Evolutionary conservation across 352 stramenopile genomes (phyloP), one percentile per base, ranked within the genome.

Genomic region (Globisporangium heterothallicum): DNA sequence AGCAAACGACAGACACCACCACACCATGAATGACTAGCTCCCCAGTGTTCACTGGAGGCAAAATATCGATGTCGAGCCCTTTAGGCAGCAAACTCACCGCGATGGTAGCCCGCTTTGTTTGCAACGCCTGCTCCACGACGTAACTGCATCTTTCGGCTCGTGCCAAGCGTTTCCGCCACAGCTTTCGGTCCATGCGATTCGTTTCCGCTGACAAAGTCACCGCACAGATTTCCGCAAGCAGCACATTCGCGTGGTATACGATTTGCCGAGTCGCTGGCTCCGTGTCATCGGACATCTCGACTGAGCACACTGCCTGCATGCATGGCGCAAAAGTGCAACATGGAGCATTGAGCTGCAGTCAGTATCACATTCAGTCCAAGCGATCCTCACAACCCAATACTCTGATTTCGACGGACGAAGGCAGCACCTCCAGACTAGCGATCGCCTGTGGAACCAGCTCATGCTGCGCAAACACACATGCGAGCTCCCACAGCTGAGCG

Each of bases 401-500:
- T 30, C 36, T 7, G 3, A 12, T 52, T 16, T 40, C 62, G 36
- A 47, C 21, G 7, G 45, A 2, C 9, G 49, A 32, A 42, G 47
- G 30, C 42, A 36, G 56, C 47, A 87, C 72, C 65, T 88, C 65
- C 27, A 92, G 59, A 46, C 68, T 85, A 53, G 63, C 48, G 18
- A 63, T 56, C 2, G 71, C 66, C 55, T 84, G 70, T 1, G 61
- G 42, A 14, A 50, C 51, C 35, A 82, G 61, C 10, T 79, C 34
- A 47, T 81, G 63, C 29, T 75, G 48, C 9, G 58, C 46, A 4
- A 89, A 47, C 22, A 78, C 38, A 25, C 65, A 67, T n/a, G 74
- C 74, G 25, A 92, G 65, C 49, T 51, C 71, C 81, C 81, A 92
- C 12, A 92, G 58, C 55, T 86, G 72, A 58, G 56, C 54, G 52